Evolutionary conservation across 2,329 filamentous ascomycete genomes (phyloP).

Genomic region (Pestalotiopsis sp.): DNA sequence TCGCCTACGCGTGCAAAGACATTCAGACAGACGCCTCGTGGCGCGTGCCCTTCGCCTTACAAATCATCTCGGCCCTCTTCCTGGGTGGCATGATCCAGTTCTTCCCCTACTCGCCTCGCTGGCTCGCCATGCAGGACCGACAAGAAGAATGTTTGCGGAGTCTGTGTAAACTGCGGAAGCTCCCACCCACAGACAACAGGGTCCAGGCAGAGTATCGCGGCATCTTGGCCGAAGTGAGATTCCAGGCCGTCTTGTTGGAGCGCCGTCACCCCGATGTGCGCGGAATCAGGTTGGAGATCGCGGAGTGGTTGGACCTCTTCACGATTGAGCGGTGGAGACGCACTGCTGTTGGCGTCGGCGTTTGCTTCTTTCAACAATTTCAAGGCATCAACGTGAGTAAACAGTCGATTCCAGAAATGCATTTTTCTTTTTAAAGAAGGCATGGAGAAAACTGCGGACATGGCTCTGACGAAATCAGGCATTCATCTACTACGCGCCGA

Average conservation of each 20-base stretch:
- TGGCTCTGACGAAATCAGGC: conserved; percentile 22
- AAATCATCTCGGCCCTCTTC: conserved; percentile 41
- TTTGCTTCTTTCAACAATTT: conserved; percentile 47
- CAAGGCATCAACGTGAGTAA: conserved; percentile 34
- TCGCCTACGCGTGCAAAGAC: conserved; percentile 51
- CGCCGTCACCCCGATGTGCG: conserved; percentile 36
- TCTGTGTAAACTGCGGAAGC: conserved; percentile 39
- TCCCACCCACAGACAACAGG: conserved; percentile 42
- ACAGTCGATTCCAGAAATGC: background rate
- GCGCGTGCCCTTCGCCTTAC: conserved; percentile 47
- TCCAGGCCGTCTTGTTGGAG: conserved; percentile 41
- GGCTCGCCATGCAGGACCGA: conserved; percentile 41
- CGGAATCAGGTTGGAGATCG: conserved; percentile 43
- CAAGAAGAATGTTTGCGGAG: conserved; percentile 39
- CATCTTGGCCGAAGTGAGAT: conserved; percentile 49
- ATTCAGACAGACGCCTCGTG: conserved; percentile 43
- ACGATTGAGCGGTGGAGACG: conserved; percentile 42
- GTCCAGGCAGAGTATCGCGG: conserved; percentile 50
- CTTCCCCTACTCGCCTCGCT: conserved; percentile 47
- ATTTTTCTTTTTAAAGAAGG: background rate
- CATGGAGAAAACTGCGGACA: background rate
- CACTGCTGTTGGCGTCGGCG: conserved; percentile 38
- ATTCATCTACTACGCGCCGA: conserved; percentile 48
- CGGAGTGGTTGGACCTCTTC: conserved; percentile 49
- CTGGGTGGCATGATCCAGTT: conserved; percentile 42